Percentiles rank a stretch among this genome's conserved stretches.
phyloP scores from a whole-genome alignment of 768 basidiomycete genomes.

The Rhodosporidiobolus odoratus region DNA sequence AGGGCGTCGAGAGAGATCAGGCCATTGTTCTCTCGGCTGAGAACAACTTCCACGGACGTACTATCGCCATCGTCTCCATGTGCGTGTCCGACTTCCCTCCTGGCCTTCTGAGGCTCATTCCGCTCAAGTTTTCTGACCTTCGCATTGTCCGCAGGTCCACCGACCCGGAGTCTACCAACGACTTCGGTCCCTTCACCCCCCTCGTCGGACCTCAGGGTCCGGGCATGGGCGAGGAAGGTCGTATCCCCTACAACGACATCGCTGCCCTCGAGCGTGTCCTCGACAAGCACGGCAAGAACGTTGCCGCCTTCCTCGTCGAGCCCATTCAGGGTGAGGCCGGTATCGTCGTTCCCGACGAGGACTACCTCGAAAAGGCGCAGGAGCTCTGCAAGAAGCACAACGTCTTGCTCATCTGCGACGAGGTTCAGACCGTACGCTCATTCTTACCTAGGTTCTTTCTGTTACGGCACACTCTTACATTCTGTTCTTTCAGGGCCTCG shows the following conservation, averaged over 20 bases:
- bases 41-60: constrained; percentile 95
- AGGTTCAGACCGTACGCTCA: constrained; percentile 79
- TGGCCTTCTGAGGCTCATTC: no score
- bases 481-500: constrained; percentile 60
- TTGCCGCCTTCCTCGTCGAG: constrained; percentile 91
- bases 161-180: constrained; percentile 77
- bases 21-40: constrained; percentile 79
- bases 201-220: constrained; percentile 73
- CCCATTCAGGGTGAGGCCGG: constrained; percentile 99
- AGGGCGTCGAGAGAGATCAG: constrained; percentile 70
- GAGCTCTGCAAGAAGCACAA: constrained; percentile 86
- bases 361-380: constrained; percentile 72
- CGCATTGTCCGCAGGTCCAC: constrained; percentile 79
- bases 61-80: constrained; percentile 48
- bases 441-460: neutral
- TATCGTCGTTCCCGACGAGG: constrained; percentile 82
- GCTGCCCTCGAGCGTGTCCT: constrained; percentile 80
- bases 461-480: neutral
- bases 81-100: constrained; percentile 42
- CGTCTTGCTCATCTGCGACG: constrained; percentile 89
- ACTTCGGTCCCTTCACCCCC: constrained; percentile 85
- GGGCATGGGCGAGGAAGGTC: constrained; percentile 49
- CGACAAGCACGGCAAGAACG: constrained; percentile 68
- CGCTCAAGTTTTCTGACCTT: constrained; percentile 27
- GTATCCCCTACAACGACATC: constrained; percentile 76